phyloP scores from a whole-genome alignment of 73 alveolate species.

The Durusdinium trenchii region DNA sequence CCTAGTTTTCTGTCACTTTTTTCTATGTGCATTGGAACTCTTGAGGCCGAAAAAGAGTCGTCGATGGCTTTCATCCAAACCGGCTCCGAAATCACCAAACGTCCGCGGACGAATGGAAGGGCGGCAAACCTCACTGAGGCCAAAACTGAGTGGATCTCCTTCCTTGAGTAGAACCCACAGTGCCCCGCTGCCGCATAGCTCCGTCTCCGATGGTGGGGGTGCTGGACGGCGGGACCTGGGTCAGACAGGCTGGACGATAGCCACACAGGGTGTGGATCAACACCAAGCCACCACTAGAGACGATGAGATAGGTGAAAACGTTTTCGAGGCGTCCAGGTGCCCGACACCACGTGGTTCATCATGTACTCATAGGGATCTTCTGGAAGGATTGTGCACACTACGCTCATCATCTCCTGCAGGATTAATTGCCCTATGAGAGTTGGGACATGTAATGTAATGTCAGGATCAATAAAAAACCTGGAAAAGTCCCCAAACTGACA shows the following conservation, averaged over 20 bases:
- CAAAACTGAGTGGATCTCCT: conserved; percentile 28
- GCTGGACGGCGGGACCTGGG: conserved; percentile 76
- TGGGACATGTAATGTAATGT: too few species aligned
- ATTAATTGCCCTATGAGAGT: too few species aligned
- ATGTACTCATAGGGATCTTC: conserved; percentile 80
- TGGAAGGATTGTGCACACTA: conserved; percentile 55
- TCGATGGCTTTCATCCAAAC: too few species aligned
- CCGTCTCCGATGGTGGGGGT: conserved; percentile 62
- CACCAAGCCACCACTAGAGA: neutral
- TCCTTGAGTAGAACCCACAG: conserved; percentile 68
- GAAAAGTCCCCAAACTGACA: too few species aligned
- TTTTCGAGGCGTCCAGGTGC: too few species aligned
- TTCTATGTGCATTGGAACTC: too few species aligned
- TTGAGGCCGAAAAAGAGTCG: too few species aligned
- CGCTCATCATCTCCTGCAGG: conserved; percentile 88
- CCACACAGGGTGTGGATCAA: too few species aligned
- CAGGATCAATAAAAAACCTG: too few species aligned
- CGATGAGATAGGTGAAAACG: neutral
- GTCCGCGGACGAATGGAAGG: too few species aligned
- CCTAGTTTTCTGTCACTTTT: too few species aligned
- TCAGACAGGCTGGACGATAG: neutral
- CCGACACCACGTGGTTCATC: conserved; percentile 73
- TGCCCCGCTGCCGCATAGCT: conserved; percentile 67
- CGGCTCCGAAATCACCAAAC: too few species aligned
- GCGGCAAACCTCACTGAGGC: conserved; percentile 13